phyloP scores from a whole-genome alignment of 352 stramenopile genomes.

The Globisporangium spiculum region DNA sequence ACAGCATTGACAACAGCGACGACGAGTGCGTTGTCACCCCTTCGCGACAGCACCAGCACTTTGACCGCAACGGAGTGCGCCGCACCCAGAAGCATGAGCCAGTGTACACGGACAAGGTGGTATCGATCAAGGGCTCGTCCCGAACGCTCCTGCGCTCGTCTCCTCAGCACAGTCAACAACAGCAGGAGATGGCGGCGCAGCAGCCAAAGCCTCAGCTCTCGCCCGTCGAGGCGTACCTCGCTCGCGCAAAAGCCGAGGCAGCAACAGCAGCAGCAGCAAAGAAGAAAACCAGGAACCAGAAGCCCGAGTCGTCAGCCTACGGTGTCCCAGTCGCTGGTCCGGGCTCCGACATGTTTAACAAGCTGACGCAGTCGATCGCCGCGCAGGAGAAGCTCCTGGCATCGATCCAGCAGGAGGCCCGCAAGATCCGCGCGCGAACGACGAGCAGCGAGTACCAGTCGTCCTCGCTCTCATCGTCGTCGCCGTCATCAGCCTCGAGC shows the following conservation, averaged over 20 bases:
- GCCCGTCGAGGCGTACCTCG: background rate
- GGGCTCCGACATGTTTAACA: slow-evolving; percentile 6
- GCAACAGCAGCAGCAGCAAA: background rate
- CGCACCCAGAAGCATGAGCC: slow-evolving; percentile 1
- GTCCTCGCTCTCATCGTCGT: background rate
- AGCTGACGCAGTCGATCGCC: slow-evolving; percentile 9
- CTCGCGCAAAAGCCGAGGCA: background rate
- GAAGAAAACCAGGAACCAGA: background rate
- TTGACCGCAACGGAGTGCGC: background rate
- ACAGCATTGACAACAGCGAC: background rate
- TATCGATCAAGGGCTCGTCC: slow-evolving; percentile 10
- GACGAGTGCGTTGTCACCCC: background rate
- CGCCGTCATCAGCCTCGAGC: background rate
- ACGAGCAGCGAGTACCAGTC: slow-evolving; percentile 6
- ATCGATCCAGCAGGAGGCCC: slow-evolving; percentile 8
- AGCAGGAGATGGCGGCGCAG: background rate
- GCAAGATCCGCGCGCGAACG: slow-evolving; percentile 2
- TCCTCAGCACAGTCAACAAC: background rate
- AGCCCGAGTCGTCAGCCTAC: background rate
- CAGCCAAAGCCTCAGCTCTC: background rate
- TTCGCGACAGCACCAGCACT: background rate
- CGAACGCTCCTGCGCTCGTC: background rate
- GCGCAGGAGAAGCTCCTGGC: slow-evolving; percentile 12
- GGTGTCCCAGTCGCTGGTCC: background rate
- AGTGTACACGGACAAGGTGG: slow-evolving; percentile 8